These are phyloP conservation scores for Drechmeria coniospora DNA, from an alignment of 2,329 filamentous ascomycete species.

Conservation along the genomic window DNA sequence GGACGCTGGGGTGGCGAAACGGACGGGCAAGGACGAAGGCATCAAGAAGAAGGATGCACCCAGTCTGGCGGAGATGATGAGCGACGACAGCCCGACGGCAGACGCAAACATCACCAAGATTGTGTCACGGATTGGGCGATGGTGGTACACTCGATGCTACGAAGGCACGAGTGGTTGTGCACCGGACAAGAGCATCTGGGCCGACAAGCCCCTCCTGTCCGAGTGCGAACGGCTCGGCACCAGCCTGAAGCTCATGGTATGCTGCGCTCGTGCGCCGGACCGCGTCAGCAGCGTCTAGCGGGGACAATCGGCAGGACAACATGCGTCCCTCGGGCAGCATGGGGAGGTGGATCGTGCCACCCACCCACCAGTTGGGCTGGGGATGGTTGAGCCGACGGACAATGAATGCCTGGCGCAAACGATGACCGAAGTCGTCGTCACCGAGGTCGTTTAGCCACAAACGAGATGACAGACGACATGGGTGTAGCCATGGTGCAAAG, in stretches of 20 bases:
- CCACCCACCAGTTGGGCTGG: too few relatives aligned
- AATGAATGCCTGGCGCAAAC: too few relatives aligned
- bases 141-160: constrained; percentile 95
- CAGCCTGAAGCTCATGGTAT: constrained; percentile 80
- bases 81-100: constrained; percentile 49
- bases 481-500: too few relatives aligned
- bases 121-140: constrained; percentile 79
- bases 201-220: constrained; percentile 54
- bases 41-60: constrained; percentile 27
- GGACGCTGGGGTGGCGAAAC: constrained; percentile 3
- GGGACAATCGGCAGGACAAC: neutral
- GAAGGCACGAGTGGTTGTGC: constrained; percentile 45
- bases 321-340: too few relatives aligned
- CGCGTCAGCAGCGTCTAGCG: constrained; percentile 31
- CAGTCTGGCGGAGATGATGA: constrained; percentile 57
- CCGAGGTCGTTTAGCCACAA: too few relatives aligned
- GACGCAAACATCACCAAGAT: constrained; percentile 85
- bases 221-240: constrained; percentile 82
- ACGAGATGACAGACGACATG: too few relatives aligned
- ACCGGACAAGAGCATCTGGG: constrained; percentile 54
- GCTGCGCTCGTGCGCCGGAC: constrained; percentile 71
- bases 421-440: too few relatives aligned
- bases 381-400: too few relatives aligned
- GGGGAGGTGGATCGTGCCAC: too few relatives aligned
- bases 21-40: constrained; percentile 5